Base-by-base conservation (phyloP, 352 stramenopile species). In the Albugo candida region DNA sequence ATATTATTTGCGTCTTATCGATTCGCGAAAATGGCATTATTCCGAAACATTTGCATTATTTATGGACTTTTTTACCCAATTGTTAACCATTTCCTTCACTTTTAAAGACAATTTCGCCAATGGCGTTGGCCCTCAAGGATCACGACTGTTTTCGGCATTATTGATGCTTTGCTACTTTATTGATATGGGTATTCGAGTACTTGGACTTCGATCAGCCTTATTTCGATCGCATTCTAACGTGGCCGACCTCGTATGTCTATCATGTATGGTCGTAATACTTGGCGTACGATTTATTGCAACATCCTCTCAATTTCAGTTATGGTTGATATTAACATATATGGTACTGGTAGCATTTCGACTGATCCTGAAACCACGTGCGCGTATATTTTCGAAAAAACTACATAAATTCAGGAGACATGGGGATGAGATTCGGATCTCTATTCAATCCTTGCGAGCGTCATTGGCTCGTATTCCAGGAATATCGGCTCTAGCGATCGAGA, bases 11-110 rank as follows among this genome's bases (percentile, higher is more conserved):
- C 79, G 74, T 24, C 64, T 87, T 31, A 81, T 88, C 53, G 79
- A 92, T 58, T 86, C 75, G 47, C 79, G 79, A 57, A 87, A 87
- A 55, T 92, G 79, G 75, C 79, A 92, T 55, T 89, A 92, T 59
- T 73, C 64, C 45, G 74, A 89, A 55, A 83, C 76, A 4, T 83
- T 88, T 43, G 67, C 72, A 52, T 67, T 88, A 21, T 89, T 87
- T 47, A 52, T 87, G 41, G 79, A 92, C 63, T 92, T 92, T 45
- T 78, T 87, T 45, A 69, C 79, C 38, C 79, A 92, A 58, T 59
- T 92, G 31, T 50, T 88, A 31, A 65, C 76, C 42, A 65, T 92
- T 44, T 83, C 79, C 42, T 92, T 92, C 47, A 67, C 73, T 2
- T 67, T 70, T 42, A 31, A 61, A 27, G 8, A 19, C 3, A 61